Conservation (phyloP, 306 rosid genomes). For the Cucumis sativus region Cucumber_9930_V3 NC_026657.2:16190501-16191000, state of each 20-base stretch:
- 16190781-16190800: not conserved
- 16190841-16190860: not conserved
- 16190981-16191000: not conserved
- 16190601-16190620: not conserved
- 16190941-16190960: not conserved
- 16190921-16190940: too few relatives aligned
- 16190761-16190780: not conserved
- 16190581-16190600: not conserved
- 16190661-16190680: slow-evolving; percentile 18
- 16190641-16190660: not conserved
- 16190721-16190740: slow-evolving; percentile 19
- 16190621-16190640: not conserved
- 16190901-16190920: not conserved
- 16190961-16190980: not conserved
- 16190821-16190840: not conserved
- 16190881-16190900: not conserved
- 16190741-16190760: slow-evolving; percentile 2
- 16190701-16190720: slow-evolving; percentile 26
- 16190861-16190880: not conserved
- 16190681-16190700: slow-evolving; percentile 25
- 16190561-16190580: not conserved
- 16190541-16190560: not conserved
- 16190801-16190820: not conserved
- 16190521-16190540: not conserved
- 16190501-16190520: not conserved